Percentiles rank a stretch among this genome's conserved stretches.
phyloP scores from a whole-genome alignment of 371 early-diverging fungal species.

The Phascolomyces articulosus region DNA sequence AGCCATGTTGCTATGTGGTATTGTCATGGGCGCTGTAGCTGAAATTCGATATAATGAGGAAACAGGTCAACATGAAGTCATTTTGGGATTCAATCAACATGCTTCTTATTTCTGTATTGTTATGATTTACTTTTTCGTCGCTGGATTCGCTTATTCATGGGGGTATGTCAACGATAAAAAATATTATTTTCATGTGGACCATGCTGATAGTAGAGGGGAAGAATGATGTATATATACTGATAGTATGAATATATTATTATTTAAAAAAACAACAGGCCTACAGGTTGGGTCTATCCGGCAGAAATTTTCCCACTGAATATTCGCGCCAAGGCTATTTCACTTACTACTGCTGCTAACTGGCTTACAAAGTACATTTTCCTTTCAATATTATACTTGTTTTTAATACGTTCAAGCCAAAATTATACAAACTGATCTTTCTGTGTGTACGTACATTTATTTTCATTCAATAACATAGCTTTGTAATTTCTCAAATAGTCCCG shows the following conservation, averaged over 20 bases:
- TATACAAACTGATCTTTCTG: too few species aligned
- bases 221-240: too few species aligned
- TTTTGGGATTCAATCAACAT: slow-evolving; percentile 32
- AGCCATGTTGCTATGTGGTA: slow-evolving; percentile 47
- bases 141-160: slow-evolving; percentile 55
- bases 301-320: slow-evolving; percentile 63
- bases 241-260: too few species aligned
- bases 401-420: too few species aligned
- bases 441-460: background rate
- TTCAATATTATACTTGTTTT: too few species aligned
- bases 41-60: slow-evolving; percentile 8
- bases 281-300: slow-evolving; percentile 62
- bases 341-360: slow-evolving; percentile 74
- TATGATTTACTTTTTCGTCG: slow-evolving; percentile 53
- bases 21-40: slow-evolving; percentile 43
- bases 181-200: too few species aligned
- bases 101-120: slow-evolving; percentile 54
- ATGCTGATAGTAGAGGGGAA: too few species aligned
- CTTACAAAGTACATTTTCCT: slow-evolving; percentile 30
- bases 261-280: too few species aligned
- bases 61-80: slow-evolving; percentile 17
- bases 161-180: slow-evolving; percentile 23
- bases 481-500: slow-evolving; percentile 50
- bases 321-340: slow-evolving; percentile 51
- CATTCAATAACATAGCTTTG: slow-evolving; percentile 22